Evolutionary conservation across 305 asterid genomes (phyloP).

Genomic region (Fraxinus latifolia): DNA sequence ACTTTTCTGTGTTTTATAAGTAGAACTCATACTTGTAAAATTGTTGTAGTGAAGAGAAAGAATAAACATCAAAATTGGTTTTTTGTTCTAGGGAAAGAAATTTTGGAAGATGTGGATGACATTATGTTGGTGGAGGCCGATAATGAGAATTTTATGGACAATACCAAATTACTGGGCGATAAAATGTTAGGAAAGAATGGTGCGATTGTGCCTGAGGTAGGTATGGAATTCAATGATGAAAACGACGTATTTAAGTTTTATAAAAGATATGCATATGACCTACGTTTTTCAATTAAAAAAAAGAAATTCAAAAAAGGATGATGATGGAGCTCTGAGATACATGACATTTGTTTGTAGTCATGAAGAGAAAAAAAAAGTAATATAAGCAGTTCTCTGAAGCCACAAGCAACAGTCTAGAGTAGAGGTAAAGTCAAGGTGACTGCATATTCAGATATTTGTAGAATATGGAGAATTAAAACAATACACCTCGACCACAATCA

Average conservation of each 20-base stretch:
- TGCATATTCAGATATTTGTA: background rate
- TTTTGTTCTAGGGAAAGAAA: no score
- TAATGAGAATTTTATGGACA: background rate
- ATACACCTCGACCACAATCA: background rate
- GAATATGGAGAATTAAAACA: background rate
- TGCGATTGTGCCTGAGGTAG: background rate
- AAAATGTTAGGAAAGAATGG: background rate
- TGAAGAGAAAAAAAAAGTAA: background rate
- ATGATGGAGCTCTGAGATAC: background rate
- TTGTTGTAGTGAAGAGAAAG: background rate
- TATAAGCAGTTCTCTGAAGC: background rate
- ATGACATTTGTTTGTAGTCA: background rate
- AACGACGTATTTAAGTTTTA: background rate
- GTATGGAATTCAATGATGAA: background rate
- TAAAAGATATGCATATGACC: no score
- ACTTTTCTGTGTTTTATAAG: background rate
- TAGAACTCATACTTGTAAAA: background rate
- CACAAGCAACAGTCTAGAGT: background rate
- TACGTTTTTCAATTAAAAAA: no score
- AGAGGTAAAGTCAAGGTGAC: background rate
- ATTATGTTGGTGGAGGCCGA: background rate
- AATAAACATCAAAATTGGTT: background rate
- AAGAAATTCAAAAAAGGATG: background rate
- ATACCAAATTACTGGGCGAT: background rate
- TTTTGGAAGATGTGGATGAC: no score